Evolutionary conservation across 2,329 filamentous ascomycete species (phyloP).

Genomic region (Chrysosphaeria jannelii): DNA sequence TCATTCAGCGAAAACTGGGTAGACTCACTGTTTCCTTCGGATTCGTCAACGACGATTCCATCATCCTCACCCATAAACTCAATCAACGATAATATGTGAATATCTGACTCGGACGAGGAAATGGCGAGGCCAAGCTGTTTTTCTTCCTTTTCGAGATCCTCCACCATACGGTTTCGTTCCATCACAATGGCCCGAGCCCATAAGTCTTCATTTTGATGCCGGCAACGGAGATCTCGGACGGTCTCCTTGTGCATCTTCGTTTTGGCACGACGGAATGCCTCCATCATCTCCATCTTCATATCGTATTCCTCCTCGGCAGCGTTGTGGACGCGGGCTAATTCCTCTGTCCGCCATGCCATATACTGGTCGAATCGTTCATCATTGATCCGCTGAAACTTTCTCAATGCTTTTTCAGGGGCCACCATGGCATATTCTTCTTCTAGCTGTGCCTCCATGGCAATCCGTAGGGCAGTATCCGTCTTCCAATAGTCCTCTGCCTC

Average conservation of each 20-base stretch:
- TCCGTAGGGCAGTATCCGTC: slow-evolving; percentile 13
- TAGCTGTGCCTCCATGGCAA: slow-evolving; percentile 12
- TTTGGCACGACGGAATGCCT: slow-evolving; percentile 10
- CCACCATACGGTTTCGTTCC: slow-evolving; percentile 15
- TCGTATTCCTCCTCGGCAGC: slow-evolving; percentile 11
- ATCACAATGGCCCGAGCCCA: slow-evolving; percentile 16
- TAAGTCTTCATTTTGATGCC: slow-evolving; percentile 13
- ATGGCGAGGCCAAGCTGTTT: slow-evolving; percentile 6
- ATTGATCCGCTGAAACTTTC: slow-evolving; percentile 11
- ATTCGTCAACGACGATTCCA: too few species aligned
- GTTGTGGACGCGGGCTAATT: slow-evolving; percentile 11
- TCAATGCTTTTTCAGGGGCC: slow-evolving; percentile 10
- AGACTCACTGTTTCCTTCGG: too few species aligned
- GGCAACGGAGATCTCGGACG: slow-evolving; percentile 8
- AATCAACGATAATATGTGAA: too few species aligned
- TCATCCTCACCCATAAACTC: too few species aligned
- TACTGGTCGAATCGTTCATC: slow-evolving; percentile 10
- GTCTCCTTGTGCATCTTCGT: slow-evolving; percentile 6
- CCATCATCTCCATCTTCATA: slow-evolving; percentile 14
- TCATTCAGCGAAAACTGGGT: too few species aligned
- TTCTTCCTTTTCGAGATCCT: slow-evolving; percentile 13
- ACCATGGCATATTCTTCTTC: slow-evolving; percentile 14
- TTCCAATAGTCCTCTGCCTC: slow-evolving; percentile 10
- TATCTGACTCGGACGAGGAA: slow-evolving; percentile 8
- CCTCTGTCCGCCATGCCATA: slow-evolving; percentile 12